phyloP scores from a whole-genome alignment of 768 basidiomycete genomes.

The Pilatotrama ljubarskyi region DNA sequence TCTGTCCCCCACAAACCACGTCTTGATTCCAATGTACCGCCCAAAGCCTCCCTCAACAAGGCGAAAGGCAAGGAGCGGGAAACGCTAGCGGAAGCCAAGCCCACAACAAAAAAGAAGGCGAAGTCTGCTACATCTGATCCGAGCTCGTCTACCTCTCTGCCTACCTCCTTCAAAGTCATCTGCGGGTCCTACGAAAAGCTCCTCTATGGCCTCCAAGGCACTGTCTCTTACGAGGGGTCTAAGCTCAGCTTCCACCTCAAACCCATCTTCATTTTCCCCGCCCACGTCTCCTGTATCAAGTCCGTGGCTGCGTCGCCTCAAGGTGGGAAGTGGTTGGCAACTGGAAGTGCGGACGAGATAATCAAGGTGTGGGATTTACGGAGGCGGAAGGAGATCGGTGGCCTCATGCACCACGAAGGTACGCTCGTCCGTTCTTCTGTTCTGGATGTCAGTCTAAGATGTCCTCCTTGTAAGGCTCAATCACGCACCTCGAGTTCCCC shows the following conservation, averaged over 20 bases:
- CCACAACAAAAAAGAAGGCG: constrained; percentile 7
- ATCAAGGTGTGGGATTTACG: constrained; percentile 96
- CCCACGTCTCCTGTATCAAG: constrained; percentile 92
- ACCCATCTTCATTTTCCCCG: constrained; percentile 95
- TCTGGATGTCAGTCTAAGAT: background rate
- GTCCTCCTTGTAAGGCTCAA: constrained; percentile 70
- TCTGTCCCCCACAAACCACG: background rate
- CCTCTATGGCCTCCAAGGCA: constrained; percentile 84
- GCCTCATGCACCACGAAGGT: constrained; percentile 95
- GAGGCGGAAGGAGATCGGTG: constrained; percentile 90
- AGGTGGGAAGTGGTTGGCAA: constrained; percentile 95
- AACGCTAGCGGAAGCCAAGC: constrained; percentile 12
- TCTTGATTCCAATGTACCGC: background rate
- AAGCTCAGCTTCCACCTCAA: constrained; percentile 48
- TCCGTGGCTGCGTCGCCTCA: constrained; percentile 84
- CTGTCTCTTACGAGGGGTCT: constrained; percentile 38
- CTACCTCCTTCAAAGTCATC: constrained; percentile 77
- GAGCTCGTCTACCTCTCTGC: constrained; percentile 33
- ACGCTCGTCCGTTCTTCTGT: background rate
- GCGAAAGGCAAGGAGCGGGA: constrained; percentile 35
- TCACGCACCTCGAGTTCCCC: constrained; percentile 85
- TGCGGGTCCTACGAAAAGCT: constrained; percentile 97
- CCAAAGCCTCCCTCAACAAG: constrained; percentile 9
- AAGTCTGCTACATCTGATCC: background rate
- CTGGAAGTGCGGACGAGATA: constrained; percentile 94